A percentile compares a stretch with the other conserved stretches of the same genome.
Evolutionary conservation across 169 alveolate species (phyloP).

Genomic region (Plasmodium chabaudi): DNA sequence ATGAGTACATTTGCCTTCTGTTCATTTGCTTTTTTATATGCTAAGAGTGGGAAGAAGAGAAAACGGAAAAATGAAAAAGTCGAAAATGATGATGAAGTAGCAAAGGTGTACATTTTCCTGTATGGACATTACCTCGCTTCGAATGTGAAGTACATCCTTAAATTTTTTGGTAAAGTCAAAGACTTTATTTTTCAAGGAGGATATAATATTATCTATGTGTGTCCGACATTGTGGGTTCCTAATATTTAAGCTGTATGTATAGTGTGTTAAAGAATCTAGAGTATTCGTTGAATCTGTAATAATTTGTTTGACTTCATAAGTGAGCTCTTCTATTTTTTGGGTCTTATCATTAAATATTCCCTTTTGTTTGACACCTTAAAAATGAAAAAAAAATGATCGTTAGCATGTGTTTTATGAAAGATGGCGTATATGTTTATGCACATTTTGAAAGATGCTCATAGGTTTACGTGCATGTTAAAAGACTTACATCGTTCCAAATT

Average conservation of each 20-base stretch:
- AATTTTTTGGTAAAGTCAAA: constrained; percentile 80
- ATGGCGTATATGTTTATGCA: neutral
- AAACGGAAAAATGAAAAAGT: neutral
- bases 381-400: neutral
- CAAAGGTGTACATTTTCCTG: neutral
- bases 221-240: constrained; percentile 48
- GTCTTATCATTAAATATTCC: constrained; percentile 82
- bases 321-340: constrained; percentile 78
- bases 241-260: constrained; percentile 25
- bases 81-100: neutral
- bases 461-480: neutral
- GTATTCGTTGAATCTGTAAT: constrained; percentile 74
- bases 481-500: constrained; percentile 73
- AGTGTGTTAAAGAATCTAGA: constrained; percentile 24
- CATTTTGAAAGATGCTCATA: too few species aligned
- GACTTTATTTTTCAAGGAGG: constrained; percentile 44
- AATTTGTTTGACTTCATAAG: constrained; percentile 79
- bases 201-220: constrained; percentile 38
- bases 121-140: constrained; percentile 75
- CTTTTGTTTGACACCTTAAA: constrained; percentile 75
- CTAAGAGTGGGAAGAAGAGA: constrained; percentile 6
- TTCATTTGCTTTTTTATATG: constrained; percentile 83
- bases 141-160: constrained; percentile 82
- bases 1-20: constrained; percentile 81
- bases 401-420: neutral